A percentile compares a stretch with the other conserved stretches of the same genome.
Evolutionary conservation across 441 rosid species (phyloP).

Genomic region (Theobroma grandiflorum): DNA sequence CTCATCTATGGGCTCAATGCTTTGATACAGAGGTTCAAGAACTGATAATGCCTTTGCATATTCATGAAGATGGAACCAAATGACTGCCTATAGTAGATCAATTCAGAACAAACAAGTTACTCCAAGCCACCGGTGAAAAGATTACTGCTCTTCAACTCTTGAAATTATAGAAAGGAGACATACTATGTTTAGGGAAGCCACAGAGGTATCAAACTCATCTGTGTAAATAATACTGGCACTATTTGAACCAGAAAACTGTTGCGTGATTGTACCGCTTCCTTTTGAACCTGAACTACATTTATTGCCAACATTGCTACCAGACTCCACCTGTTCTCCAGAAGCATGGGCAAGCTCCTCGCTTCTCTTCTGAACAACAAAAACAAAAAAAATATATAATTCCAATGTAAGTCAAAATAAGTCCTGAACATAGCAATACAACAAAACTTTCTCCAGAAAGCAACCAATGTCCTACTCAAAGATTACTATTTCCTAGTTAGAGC

Average conservation of each 20-base stretch:
- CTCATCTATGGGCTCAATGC: slow-evolving; percentile 92
- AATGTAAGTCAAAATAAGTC: not conserved
- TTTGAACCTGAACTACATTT: slow-evolving; percentile 58
- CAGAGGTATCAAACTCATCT: slow-evolving; percentile 80
- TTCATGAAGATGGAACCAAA: slow-evolving; percentile 95
- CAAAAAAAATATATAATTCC: not conserved
- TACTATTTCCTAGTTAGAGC: not conserved
- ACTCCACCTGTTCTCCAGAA: slow-evolving; percentile 72
- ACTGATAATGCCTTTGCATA: slow-evolving; percentile 79
- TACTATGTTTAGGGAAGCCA: slow-evolving; percentile 82
- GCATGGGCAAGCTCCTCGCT: slow-evolving; percentile 74
- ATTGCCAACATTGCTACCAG: slow-evolving; percentile 48
- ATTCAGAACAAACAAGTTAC: slow-evolving; percentile 34
- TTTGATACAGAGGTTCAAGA: slow-evolving; percentile 80
- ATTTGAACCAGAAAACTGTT: slow-evolving; percentile 47
- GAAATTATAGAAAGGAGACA: slow-evolving; percentile 34
- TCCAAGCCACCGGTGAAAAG: slow-evolving; percentile 13
- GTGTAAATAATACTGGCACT: slow-evolving; percentile 50
- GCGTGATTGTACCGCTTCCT: slow-evolving; percentile 48
- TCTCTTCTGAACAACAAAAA: slow-evolving; percentile 55
- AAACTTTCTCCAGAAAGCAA: not conserved
- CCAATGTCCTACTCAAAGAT: not conserved
- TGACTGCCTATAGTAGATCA: slow-evolving; percentile 69
- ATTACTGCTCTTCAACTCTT: slow-evolving; percentile 14
- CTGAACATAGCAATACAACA: not conserved